Evolutionary conservation across 2,329 filamentous ascomycete species (phyloP), one percentile per base, ranked within the genome.

Genomic region (Diplodia seriata): DNA sequence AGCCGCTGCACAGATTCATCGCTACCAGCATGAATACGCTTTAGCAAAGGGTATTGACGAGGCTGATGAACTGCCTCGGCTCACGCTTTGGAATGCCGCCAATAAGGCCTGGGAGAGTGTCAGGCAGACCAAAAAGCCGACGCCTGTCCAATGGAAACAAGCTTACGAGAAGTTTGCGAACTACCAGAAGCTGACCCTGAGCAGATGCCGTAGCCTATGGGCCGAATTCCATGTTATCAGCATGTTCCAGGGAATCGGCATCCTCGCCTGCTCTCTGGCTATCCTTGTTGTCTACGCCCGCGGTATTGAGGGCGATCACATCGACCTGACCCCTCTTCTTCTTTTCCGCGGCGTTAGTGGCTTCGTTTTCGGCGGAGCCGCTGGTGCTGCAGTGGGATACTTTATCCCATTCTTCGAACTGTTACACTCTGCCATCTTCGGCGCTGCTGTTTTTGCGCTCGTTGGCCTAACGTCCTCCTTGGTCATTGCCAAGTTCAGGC

Each of bases 1-100:
- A 69, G 86, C 93, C 0, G 88, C 93, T 29, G 92, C 93, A 8
- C 94, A 95, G 70, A 95, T 97, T 68, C 89, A 93, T 79, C 88
- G 91, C 72, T 99, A 99, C 74, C 94, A 97, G 76, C 83, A 86
- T 66, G 90, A 93, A 56, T 99, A 99, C 77, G 90, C 91, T 68
- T 81, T 84, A 40, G 91, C 89, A 14, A 87, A 90, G 23, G 90
- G 91, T 1, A 84, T 92, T 2, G 86, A 90, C 53, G 86, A 90
- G 61, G 85, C 83, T 31, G 81, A 84, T 5, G 85, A 85, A 11
- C 82, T 86, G 7, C 84, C 84, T 11, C 85, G 89, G 0, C 78
- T 84, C 49, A 80, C 82, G 1, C 80, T 90, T 12, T 94, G 89
- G 89, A 77, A 79, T 2, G 77, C 80, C 40, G 89, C 90, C 1